Base-by-base conservation (phyloP, 352 stramenopile species). In the Salisapilia sapeloensis region DNA sequence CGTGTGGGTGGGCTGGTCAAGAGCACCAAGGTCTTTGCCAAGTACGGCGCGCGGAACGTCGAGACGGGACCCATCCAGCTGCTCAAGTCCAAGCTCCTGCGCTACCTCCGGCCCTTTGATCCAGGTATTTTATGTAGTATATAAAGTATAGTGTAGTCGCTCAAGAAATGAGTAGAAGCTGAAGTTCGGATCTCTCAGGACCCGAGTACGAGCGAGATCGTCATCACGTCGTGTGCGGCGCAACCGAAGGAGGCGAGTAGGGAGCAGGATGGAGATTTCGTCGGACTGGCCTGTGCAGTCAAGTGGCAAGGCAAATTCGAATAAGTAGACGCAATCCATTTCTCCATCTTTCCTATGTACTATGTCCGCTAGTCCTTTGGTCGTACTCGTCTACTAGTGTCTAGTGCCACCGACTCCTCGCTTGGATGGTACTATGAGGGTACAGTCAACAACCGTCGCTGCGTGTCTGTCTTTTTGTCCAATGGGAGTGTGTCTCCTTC, bases 31-130 rank as follows among this genome's bases (percentile, higher is more conserved):
- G 61, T 86, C n/a, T 87, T 82, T 23, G 72, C 72, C 32, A 84
- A 83, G 38, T 89, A 89, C 39, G 72, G 72, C 12, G 72, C 72
- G n/a, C 64, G 72, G 8, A 74, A 82, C 29, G 66, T 89, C 11
- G 69, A 83, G 30, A 82, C 53, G 0, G 72, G 72, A 7, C 72
- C 72, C 12, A 65, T 89, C 11, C 72, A 85, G 40, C 47, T 76
- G 30, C 57, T 89, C 32, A 89, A 85, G 35, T 78, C 72, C 10
- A 89, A 83, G 36, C 40, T 89, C 21, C 33, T 83, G 32, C 69
- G 70, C 7, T 80, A 79, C 36, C 33, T 83, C 18, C 60, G 69
- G n/a, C 71, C 71, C 10, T 84, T 74, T 35, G 75, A 87, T 35
- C 49, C 67, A 49, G 49, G 58, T 71, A 43, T n/a, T 40, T 38